Conservation (phyloP, 257 asterid species). For the Osmanthus fragrans region DNA sequence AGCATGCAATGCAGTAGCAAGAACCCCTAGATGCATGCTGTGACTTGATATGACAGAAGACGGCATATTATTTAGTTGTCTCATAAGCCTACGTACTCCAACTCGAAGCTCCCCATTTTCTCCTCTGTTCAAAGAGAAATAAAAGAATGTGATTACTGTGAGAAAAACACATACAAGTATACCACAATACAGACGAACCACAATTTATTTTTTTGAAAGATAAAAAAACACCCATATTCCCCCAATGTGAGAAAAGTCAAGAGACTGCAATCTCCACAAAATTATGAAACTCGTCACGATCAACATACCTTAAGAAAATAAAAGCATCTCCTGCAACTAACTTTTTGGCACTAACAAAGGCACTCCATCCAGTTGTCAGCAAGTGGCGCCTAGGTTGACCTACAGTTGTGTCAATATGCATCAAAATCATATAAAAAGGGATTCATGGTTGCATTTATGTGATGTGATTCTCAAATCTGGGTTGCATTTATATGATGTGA, state of each 20-base stretch:
- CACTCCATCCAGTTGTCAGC: constrained; percentile 99
- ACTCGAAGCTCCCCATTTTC: constrained; percentile 95
- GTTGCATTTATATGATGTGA: not conserved
- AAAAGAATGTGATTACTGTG: constrained; percentile 10
- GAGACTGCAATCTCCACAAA: not conserved
- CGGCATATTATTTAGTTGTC: constrained; percentile 83
- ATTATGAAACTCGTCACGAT: not conserved
- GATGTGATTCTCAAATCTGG: too few species aligned
- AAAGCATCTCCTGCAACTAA: constrained; percentile 97
- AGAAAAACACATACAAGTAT: constrained; percentile 2
- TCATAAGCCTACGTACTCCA: constrained; percentile 95
- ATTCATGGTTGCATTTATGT: too few species aligned
- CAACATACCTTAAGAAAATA: constrained; percentile 79
- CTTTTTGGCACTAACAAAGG: constrained; percentile 93
- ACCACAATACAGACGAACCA: not conserved
- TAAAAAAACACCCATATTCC: not conserved
- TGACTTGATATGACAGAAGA: constrained; percentile 98
- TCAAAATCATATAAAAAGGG: not conserved
- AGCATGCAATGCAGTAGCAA: constrained; percentile 98
- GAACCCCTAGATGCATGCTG: constrained; percentile 98
- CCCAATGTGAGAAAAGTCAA: not conserved
- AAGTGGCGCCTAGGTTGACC: constrained; percentile 99
- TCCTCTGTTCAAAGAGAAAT: constrained; percentile 55
- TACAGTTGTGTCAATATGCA: constrained; percentile 33
- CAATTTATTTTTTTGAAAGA: not conserved